phyloP scores from a whole-genome alignment of 805 yeast species.

The Starmerella ratchasimensis region DNA sequence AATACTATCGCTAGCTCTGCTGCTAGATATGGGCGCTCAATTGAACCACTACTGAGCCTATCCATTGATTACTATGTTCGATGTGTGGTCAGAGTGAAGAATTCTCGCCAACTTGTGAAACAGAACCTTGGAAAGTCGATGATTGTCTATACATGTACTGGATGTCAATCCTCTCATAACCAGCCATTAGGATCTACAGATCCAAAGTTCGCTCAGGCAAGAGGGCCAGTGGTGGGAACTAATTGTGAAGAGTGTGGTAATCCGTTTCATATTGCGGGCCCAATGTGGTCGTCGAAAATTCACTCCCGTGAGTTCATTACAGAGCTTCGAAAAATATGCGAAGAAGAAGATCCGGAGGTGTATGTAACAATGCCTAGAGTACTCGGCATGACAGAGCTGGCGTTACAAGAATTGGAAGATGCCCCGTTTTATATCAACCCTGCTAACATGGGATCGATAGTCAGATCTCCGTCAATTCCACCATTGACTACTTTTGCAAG shows the following conservation, averaged over 20 bases:
- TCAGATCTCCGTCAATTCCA: conserved; percentile 70
- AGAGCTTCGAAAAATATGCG: conserved; percentile 44
- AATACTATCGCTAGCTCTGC: conserved; percentile 67
- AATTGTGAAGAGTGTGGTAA: conserved; percentile 59
- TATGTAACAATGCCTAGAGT: conserved; percentile 77
- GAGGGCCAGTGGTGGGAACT: conserved; percentile 47
- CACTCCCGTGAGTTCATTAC: conserved; percentile 59
- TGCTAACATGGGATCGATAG: conserved; percentile 55
- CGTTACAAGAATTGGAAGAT: conserved; percentile 47
- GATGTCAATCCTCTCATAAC: conserved; percentile 59
- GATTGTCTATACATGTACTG: conserved; percentile 70
- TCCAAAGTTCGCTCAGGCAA: conserved; percentile 47
- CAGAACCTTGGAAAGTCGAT: conserved; percentile 62
- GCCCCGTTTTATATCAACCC: conserved; percentile 76
- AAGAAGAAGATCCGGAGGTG: conserved; percentile 36
- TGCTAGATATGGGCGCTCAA: conserved; percentile 72
- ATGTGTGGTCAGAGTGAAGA: conserved; percentile 61
- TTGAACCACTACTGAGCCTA: conserved; percentile 74
- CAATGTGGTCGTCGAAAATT: conserved; percentile 83
- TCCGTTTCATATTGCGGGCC: conserved; percentile 75
- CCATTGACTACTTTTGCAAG: conserved; percentile 57
- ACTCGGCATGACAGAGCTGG: conserved; percentile 84
- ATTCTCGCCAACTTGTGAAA: conserved; percentile 73
- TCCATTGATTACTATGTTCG: conserved; percentile 90
- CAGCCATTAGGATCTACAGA: conserved; percentile 62